Percentiles rank a stretch among this genome's conserved stretches.
phyloP scores from a whole-genome alignment of 805 yeast genomes.

The Candida tibetensis region DNA sequence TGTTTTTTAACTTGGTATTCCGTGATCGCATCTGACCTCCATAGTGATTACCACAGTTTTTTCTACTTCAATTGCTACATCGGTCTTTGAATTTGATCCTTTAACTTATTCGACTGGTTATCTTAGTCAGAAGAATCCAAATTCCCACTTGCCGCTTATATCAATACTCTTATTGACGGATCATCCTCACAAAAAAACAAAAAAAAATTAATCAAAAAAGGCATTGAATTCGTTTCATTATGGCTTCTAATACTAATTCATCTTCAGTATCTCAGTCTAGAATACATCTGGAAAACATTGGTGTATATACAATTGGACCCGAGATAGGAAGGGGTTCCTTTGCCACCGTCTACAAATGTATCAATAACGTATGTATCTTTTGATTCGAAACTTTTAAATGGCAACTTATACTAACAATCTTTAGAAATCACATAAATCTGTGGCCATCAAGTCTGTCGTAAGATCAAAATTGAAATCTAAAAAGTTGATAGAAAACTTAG shows the following conservation, averaged over 20 bases:
- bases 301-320: constrained; percentile 59
- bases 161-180: too few species aligned
- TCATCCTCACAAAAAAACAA: too few species aligned
- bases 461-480: constrained; percentile 79
- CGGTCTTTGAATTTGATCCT: too few species aligned
- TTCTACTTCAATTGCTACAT: too few species aligned
- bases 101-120: too few species aligned
- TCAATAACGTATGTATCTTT: constrained; percentile 40
- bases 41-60: too few species aligned
- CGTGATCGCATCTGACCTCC: too few species aligned
- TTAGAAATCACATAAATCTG: constrained; percentile 49
- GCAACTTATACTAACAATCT: constrained; percentile 4
- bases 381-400: neutral
- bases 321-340: constrained; percentile 96
- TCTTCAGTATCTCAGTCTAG: neutral
- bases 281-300: constrained; percentile 25
- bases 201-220: neutral
- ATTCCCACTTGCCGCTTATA: too few species aligned
- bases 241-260: neutral
- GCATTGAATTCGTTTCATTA: too few species aligned
- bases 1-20: too few species aligned
- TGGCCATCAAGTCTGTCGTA: constrained; percentile 87
- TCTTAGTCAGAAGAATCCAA: too few species aligned
- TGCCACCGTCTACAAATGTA: constrained; percentile 91
- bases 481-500: constrained; percentile 85